These are phyloP conservation scores for Aspergillus campestris DNA, from an alignment of 495 filamentous ascomycete species.

Conservation along the genomic window DNA sequence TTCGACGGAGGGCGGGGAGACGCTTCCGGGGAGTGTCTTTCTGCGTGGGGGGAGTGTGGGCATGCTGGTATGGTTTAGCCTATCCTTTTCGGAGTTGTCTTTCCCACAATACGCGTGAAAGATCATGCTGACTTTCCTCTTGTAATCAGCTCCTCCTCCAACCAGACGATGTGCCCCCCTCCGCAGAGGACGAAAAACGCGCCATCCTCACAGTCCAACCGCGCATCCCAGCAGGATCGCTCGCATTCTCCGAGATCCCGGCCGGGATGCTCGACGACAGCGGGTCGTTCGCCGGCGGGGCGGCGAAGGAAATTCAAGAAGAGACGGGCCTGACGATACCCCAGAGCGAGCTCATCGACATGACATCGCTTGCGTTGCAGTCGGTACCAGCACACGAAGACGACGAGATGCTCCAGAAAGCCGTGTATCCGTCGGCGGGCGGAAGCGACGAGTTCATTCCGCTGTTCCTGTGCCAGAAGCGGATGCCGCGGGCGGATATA, in stretches of 20 bases:
- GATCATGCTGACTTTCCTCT: too few relatives aligned
- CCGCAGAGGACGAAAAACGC: constrained; percentile 45
- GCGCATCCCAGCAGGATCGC: constrained; percentile 66
- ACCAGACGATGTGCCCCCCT: constrained; percentile 50
- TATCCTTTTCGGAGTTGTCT: neutral
- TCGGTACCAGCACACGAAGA: constrained; percentile 12
- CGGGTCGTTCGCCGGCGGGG: constrained; percentile 66
- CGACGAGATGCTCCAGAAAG: constrained; percentile 47
- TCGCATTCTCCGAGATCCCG: constrained; percentile 72
- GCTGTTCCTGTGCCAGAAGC: constrained; percentile 65
- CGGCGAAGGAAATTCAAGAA: constrained; percentile 75
- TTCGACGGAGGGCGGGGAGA: constrained; percentile 52
- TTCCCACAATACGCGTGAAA: too few relatives aligned
- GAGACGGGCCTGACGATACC: constrained; percentile 61
- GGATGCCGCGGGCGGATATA: constrained; percentile 54
- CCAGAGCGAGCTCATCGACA: constrained; percentile 53
- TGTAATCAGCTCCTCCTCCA: constrained; percentile 51
- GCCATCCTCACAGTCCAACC: constrained; percentile 78
- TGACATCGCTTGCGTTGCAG: constrained; percentile 52
- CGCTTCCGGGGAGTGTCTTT: constrained; percentile 69
- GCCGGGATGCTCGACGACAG: constrained; percentile 84
- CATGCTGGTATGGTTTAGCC: constrained; percentile 53
- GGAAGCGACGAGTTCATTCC: constrained; percentile 81
- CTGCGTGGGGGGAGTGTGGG: constrained; percentile 73
- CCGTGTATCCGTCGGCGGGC: constrained; percentile 68